Conservation (phyloP, 768 basidiomycete species). For the Neoboletus magnificus region DNA sequence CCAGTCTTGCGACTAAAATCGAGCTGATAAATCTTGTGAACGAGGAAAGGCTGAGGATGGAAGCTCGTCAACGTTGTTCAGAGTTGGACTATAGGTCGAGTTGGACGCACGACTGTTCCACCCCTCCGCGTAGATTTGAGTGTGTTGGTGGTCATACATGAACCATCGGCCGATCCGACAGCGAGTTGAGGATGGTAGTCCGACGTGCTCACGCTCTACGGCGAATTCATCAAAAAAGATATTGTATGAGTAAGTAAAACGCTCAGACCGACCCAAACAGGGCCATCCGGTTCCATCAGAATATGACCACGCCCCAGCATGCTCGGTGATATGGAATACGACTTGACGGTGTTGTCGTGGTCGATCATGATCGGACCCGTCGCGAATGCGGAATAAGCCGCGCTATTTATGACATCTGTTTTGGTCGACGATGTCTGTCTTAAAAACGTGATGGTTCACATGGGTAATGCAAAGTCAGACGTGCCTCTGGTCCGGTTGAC, state of each 20-base stretch:
- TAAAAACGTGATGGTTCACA: neutral
- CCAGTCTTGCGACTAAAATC: slow-evolving; percentile 78
- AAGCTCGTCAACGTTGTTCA: neutral
- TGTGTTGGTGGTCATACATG: slow-evolving; percentile 70
- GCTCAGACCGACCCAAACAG: slow-evolving; percentile 69
- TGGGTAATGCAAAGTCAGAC: neutral
- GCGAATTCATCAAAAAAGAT: neutral
- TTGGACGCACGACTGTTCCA: slow-evolving; percentile 59
- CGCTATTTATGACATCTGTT: slow-evolving; percentile 66
- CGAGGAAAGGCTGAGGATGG: slow-evolving; percentile 60
- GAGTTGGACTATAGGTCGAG: neutral
- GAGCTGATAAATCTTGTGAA: slow-evolving; percentile 79
- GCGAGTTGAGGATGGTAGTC: slow-evolving; percentile 88
- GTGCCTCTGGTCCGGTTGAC: slow-evolving; percentile 78
- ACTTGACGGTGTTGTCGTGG: slow-evolving; percentile 78
- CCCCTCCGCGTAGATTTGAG: slow-evolving; percentile 66
- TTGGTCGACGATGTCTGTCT: neutral
- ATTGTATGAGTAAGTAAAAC: neutral
- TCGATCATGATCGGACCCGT: slow-evolving; percentile 78
- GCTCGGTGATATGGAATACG: slow-evolving; percentile 65
- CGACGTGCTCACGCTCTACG: slow-evolving; percentile 67
- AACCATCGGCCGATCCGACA: slow-evolving; percentile 80
- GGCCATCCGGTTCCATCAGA: slow-evolving; percentile 70
- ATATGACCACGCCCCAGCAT: slow-evolving; percentile 73
- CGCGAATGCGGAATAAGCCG: slow-evolving; percentile 63